phyloP scores from a whole-genome alignment of 345 rosid genomes.

The Moricandia arvensis region DNA sequence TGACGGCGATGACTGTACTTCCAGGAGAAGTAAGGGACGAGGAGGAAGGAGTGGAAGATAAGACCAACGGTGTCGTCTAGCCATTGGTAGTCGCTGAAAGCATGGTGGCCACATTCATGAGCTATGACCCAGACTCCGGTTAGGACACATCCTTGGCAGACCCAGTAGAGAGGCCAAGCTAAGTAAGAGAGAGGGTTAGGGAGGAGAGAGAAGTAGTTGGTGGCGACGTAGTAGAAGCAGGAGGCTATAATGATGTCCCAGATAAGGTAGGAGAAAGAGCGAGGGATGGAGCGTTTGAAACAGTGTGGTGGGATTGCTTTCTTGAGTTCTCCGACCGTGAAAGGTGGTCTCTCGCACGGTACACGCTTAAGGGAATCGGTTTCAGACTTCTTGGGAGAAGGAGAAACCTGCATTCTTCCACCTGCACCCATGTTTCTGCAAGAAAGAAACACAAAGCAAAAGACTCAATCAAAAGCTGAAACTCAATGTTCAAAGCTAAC shows the following conservation, averaged over 20 bases:
- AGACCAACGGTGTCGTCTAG: conserved; percentile 83
- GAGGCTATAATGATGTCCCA: conserved; percentile 57
- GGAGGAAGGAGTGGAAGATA: conserved; percentile 72
- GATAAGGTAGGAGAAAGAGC: conserved; percentile 68
- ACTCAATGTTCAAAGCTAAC: background rate
- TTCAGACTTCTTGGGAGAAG: conserved; percentile 42
- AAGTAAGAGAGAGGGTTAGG: conserved; percentile 54
- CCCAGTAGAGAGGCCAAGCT: conserved; percentile 88
- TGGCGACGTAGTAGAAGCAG: conserved; percentile 55
- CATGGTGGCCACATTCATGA: conserved; percentile 96
- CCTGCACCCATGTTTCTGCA: conserved; percentile 77
- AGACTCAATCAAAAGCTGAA: conserved; percentile 19
- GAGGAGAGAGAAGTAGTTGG: conserved; percentile 53
- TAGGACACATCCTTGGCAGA: conserved; percentile 67
- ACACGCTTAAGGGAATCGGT: conserved; percentile 46
- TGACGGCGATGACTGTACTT: conserved; percentile 94
- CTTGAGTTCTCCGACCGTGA: conserved; percentile 63
- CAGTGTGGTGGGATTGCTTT: conserved; percentile 91
- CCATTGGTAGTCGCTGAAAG: conserved; percentile 91
- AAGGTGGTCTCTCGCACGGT: conserved; percentile 68
- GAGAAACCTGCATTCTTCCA: conserved; percentile 58
- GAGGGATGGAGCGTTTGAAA: conserved; percentile 73
- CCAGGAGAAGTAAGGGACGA: conserved; percentile 94
- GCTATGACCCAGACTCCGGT: conserved; percentile 90
- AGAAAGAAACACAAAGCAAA: background rate